Percentiles rank a stretch among this genome's conserved stretches.
These are phyloP conservation scores for Geum urbanum DNA, from an alignment of 306 rosid genomes.

Conservation along the genomic window DNA sequence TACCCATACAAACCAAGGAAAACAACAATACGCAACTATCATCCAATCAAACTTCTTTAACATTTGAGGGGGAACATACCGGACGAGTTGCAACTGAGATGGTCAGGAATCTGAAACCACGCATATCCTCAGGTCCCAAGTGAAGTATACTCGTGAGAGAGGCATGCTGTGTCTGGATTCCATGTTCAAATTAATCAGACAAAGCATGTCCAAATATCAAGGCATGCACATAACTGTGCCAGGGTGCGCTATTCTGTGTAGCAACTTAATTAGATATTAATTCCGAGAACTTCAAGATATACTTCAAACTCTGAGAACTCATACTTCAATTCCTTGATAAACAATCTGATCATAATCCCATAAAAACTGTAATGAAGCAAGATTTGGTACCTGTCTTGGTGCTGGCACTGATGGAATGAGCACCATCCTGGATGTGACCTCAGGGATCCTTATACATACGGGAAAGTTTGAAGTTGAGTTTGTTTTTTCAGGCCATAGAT, in stretches of 20 bases:
- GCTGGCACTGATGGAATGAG: constrained; percentile 97
- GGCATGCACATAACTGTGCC: constrained; percentile 20
- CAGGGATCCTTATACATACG: constrained; percentile 52
- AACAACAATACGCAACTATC: not conserved
- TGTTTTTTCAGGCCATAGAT: constrained; percentile 89
- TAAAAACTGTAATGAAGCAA: not conserved
- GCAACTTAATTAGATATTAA: constrained; percentile 21
- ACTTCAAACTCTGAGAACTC: too few relatives aligned
- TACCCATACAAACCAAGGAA: not conserved
- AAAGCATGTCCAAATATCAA: constrained; percentile 28
- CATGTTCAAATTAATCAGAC: constrained; percentile 77
- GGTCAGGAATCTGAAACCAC: constrained; percentile 85
- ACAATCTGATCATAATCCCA: not conserved
- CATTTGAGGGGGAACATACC: constrained; percentile 48
- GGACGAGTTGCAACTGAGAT: constrained; percentile 99
- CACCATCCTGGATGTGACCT: constrained; percentile 90
- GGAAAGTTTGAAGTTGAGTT: constrained; percentile 56
- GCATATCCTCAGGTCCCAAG: constrained; percentile 86
- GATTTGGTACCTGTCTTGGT: constrained; percentile 71
- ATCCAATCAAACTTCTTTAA: not conserved
- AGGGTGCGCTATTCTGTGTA: constrained; percentile 12
- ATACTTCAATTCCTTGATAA: constrained; percentile 6
- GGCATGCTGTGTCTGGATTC: constrained; percentile 97
- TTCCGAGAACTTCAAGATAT: too few relatives aligned
- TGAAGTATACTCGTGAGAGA: constrained; percentile 79